Evolutionary conservation across 2,329 filamentous ascomycete species (phyloP).

Genomic region (Leptodontidium sp.): DNA sequence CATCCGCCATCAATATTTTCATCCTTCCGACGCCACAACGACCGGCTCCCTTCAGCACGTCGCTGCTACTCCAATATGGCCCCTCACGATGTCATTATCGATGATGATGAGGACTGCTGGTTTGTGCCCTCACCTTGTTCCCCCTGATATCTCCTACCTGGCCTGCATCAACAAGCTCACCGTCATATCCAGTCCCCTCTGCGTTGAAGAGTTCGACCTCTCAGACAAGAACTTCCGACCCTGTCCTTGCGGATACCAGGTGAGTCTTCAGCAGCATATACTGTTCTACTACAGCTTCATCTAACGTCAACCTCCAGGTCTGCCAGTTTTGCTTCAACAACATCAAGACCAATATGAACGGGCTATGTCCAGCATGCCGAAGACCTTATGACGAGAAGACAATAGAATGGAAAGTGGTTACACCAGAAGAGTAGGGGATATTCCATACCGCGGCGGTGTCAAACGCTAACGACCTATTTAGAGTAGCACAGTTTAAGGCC

Average conservation of each 20-base stretch:
- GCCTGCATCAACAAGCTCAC: neutral
- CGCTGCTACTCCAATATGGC: slow-evolving; percentile 58
- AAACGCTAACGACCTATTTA: slow-evolving; percentile 48
- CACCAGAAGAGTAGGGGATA: slow-evolving; percentile 83
- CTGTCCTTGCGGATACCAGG: slow-evolving; percentile 98
- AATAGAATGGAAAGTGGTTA: slow-evolving; percentile 96
- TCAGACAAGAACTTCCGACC: slow-evolving; percentile 97
- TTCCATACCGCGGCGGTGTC: neutral
- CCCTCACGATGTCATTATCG: slow-evolving; percentile 73
- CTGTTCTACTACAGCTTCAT: neutral
- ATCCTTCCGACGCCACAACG: slow-evolving; percentile 26
- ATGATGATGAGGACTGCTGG: slow-evolving; percentile 76
- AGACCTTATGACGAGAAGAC: slow-evolving; percentile 96
- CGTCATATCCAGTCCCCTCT: slow-evolving; percentile 75
- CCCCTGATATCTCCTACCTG: slow-evolving; percentile 23
- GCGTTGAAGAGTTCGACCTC: slow-evolving; percentile 98
- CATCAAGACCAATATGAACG: slow-evolving; percentile 97
- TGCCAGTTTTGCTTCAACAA: slow-evolving; percentile 99
- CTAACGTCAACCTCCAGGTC: slow-evolving; percentile 65
- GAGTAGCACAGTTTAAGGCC: slow-evolving; percentile 77
- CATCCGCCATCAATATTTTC: slow-evolving; percentile 23
- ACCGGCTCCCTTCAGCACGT: slow-evolving; percentile 27
- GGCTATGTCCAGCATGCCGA: slow-evolving; percentile 95
- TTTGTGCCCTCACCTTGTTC: slow-evolving; percentile 50
- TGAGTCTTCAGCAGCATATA: slow-evolving; percentile 53